Evolutionary conservation across 192 early-diverging fungal genomes (phyloP), one percentile per base, ranked within the genome.

Genomic region (Backusella australiensis): DNA sequence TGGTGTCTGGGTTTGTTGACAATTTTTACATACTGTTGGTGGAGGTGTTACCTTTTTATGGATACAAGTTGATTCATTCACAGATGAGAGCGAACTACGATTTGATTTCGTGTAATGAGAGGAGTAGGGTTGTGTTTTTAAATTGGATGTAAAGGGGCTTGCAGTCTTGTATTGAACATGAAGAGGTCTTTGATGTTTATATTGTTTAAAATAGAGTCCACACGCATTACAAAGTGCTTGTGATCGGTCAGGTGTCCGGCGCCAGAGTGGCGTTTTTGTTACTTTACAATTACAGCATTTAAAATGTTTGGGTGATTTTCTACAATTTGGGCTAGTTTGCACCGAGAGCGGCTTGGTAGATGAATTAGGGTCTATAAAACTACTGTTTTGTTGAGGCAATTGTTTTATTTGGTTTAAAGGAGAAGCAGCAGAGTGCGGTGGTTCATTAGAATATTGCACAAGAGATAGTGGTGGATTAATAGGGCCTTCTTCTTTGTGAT

Each of bases 181-280:
- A 19, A 85, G 69, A 1, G 96, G 96, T 34, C 97, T 86, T 59
- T 91, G 87, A 9, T 90, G 89, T 71, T 92, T 89, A 81, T 99
- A 96, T 75, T 97, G 92, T 82, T 97, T 97, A 85, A 89, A 96
- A 80, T 95, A 98, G 14, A 98, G 84, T 0, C 96, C 97, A 80
- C 97, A 99, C 4, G 97, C 97, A 75, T 99, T 99, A 81, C 96
- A 99, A 44, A 99, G 89, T n/a, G 92, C 85, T 63, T 93, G 90
- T 52, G 91, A 91, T 19, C 89, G 80, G 75, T 93, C 88, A n/a
- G 84, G 86, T 39, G 93, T 90, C 6, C 95, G 86, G 15, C 97
- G 90, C 97, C 97, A 98, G 9, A 99, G 88, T 34, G 95, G 91
- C 42, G 97, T 99, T 52, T 91, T 93, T 14, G 92, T 97, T 3